Evolutionary conservation across 164 flowering plant species (phyloP), one percentile per base, ranked within the genome.

Genomic region (Houttuynia cordata): DNA sequence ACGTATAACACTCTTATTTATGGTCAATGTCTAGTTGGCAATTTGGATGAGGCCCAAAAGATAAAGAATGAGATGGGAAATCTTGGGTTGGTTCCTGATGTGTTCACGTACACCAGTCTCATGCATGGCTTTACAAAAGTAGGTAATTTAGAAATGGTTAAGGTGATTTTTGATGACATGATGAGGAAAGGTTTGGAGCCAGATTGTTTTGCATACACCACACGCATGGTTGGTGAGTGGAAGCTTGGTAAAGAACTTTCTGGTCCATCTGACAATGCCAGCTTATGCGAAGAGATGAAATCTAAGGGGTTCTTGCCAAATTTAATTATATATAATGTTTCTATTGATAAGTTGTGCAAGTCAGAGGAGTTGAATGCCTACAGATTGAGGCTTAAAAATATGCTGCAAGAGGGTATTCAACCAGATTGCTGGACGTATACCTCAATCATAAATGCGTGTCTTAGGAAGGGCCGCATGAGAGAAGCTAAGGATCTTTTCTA

Each of bases 401-500:
- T 85, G 87, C 64, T 73, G 51, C 53, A 60, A 8, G 70, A 79
- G 57, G 85, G 80, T 30, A 49, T 81, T 65, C 34, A 64, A 53
- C 89, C 91, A 12, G 91, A 83, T 72, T 81, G 76, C 57, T 67
- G 82, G 53, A 82, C 86, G 12, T 83, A 83, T 58, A 81, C 91
- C 24, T 83, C 77, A 58, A 63, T 83, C 21, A 83, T 87, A 30
- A 77, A 78, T 70, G 83, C 80, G 58, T 66, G 74, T 61, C 64
- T 71, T 64, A 68, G 74, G 59, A 60, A 61, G 51, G 83, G 83
- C 56, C 41, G 68, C 58, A 72, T 79, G 30, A 65, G 63, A 62
- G 77, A 68, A 74, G 91, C 83, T 30, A 67, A 64, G 58, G 77
- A 76, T 13, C 50, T 83, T 20, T 80, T 82, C 58, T 9, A 64